Percentiles rank a stretch among this genome's conserved stretches.
phyloP scores from a whole-genome alignment of 2,329 filamentous ascomycete genomes.

The Pestalotiopsis sp. region DNA sequence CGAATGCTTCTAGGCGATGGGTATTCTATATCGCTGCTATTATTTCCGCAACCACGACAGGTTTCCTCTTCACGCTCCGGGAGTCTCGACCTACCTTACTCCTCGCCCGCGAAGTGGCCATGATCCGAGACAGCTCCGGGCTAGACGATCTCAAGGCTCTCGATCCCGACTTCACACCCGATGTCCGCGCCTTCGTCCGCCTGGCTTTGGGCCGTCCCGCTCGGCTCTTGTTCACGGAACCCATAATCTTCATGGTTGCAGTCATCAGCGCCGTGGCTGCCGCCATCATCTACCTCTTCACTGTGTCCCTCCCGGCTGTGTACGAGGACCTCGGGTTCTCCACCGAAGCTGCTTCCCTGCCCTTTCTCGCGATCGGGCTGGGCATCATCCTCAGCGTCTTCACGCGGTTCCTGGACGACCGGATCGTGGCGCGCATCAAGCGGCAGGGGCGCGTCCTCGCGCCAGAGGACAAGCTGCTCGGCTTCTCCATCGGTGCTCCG shows the following conservation, averaged over 20 bases:
- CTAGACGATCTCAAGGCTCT: constrained; percentile 26
- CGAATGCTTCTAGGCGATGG: constrained; percentile 31
- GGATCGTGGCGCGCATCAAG: constrained; percentile 20
- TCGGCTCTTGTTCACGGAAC: constrained; percentile 47
- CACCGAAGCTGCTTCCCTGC: constrained; percentile 36
- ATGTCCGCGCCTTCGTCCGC: constrained; percentile 38
- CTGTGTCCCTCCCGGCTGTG: constrained; percentile 43
- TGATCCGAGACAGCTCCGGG: constrained; percentile 15
- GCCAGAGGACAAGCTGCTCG: constrained; percentile 50
- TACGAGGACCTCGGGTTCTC: constrained; percentile 40
- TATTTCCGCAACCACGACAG: constrained; percentile 34
- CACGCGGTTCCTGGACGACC: constrained; percentile 43
- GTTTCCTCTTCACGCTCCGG: constrained; percentile 39
- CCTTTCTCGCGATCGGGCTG: constrained; percentile 41
- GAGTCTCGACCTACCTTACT: constrained; percentile 49
- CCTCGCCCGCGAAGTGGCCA: constrained; percentile 28
- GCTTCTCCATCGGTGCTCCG: constrained; percentile 48
- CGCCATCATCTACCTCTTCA: constrained; percentile 52
- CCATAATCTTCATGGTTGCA: constrained; percentile 46
- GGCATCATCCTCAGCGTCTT: constrained; percentile 45
- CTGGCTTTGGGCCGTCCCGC: constrained; percentile 43
- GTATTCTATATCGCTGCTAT: constrained; percentile 46
- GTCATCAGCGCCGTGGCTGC: constrained; percentile 45
- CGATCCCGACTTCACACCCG: constrained; percentile 42
- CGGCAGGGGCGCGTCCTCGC: constrained; percentile 29